Percentiles rank a stretch among this genome's conserved stretches.
phyloP scores from a whole-genome alignment of 2,329 filamentous ascomycete species.

The Mycosphaerella sp. region DNA sequence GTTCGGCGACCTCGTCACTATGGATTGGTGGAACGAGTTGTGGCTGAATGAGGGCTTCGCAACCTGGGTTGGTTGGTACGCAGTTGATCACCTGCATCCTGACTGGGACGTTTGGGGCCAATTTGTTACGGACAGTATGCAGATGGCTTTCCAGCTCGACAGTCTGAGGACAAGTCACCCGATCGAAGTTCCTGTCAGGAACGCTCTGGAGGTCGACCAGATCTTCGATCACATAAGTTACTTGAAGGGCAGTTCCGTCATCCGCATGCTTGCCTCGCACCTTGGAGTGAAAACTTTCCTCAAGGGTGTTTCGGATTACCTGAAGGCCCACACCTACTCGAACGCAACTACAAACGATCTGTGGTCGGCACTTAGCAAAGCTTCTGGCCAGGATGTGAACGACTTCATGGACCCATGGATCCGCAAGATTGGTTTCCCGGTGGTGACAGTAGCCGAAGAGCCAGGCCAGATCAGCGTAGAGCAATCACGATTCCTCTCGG shows the following conservation, averaged over 20 bases:
- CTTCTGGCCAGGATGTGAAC: constrained; percentile 79
- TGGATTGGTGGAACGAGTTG: constrained; percentile 75
- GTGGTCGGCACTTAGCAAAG: constrained; percentile 81
- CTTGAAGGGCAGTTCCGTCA: constrained; percentile 90
- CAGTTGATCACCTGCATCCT: constrained; percentile 83
- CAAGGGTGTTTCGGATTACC: constrained; percentile 80
- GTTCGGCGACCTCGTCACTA: constrained; percentile 92
- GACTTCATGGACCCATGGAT: constrained; percentile 94
- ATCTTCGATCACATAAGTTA: constrained; percentile 98
- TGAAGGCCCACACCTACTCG: constrained; percentile 80
- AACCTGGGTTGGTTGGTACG: constrained; percentile 96
- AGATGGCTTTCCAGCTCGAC: constrained; percentile 85
- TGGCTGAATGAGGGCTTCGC: constrained; percentile 95
- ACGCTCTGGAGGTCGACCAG: constrained; percentile 93
- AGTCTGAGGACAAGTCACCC: constrained; percentile 87
- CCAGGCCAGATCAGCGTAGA: constrained; percentile 73
- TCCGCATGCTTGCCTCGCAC: constrained; percentile 91
- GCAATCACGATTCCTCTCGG: constrained; percentile 85
- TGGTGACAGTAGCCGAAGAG: constrained; percentile 79
- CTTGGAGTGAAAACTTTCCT: constrained; percentile 84
- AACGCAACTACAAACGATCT: constrained; percentile 88
- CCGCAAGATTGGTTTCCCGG: constrained; percentile 87
- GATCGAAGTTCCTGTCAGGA: constrained; percentile 89
- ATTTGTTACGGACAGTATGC: constrained; percentile 92
- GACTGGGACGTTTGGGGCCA: constrained; percentile 98